Base-by-base conservation (phyloP, 305 asterid species). In the Solanum chacoense region DNA sequence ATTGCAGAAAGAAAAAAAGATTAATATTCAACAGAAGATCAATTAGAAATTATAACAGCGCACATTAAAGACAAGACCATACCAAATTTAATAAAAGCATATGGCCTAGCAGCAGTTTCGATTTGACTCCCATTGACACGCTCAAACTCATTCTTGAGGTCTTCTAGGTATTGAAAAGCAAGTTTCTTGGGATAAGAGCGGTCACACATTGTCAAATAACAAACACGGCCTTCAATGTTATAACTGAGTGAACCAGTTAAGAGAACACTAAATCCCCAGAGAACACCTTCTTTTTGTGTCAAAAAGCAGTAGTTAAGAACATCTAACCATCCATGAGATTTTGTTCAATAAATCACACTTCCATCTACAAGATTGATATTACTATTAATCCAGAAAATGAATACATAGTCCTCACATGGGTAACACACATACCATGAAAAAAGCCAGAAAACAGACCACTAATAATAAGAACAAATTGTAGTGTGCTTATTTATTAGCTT, bases 181-280 rank as follows among this genome's bases (percentile, higher is more conserved):
- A 95, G 98, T 88, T 95, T 95, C 93, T 95, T 94, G 50, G 98
- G 98, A 89, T 95, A 95, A 84, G 94, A 91, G 71, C 96, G 98
- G 88, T 94, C 96, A 80, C 97, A 94, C 94, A 94, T 94, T 85
- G 96, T 94, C 95, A 94, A 90, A 92, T 94, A 94, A 93, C 84
- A 88, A 85, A 85, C 89, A 76, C 65, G 88, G 88, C 96, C 97
- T 92, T 94, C 96, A 88, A 94, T 94, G 79, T 92, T 93, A 92
- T 94, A 93, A 89, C 97, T 94, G 90, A 81, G 89, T 22, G 85
- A 88, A 76, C 59, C 84, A 90, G 92, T 93, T 91, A 92, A 93
- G 93, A 83, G 29, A 81, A 24, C 69, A 81, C 86, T 28, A 55
- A 45, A 45, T 81, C 36, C 67, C 65, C 67, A 29, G 6, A 42